Conservation (phyloP, 306 rosid genomes). For the Oemleria cerasiformis region DNA sequence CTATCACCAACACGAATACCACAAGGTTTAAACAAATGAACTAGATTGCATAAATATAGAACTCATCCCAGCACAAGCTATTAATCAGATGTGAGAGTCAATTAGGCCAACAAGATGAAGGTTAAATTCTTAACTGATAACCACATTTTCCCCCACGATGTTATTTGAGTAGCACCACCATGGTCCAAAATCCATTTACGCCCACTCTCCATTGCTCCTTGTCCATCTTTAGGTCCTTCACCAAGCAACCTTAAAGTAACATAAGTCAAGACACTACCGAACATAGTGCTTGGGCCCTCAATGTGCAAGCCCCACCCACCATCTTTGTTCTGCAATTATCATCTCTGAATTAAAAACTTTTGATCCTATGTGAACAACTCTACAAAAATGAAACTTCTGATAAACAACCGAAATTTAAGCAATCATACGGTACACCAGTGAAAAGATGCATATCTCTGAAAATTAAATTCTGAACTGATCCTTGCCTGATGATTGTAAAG, state of each 20-base stretch:
- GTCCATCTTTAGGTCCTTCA: conserved; percentile 71
- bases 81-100: conserved; percentile 11
- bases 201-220: conserved; percentile 59
- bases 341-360: conserved; percentile 15
- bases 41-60: background rate
- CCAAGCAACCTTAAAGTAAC: conserved; percentile 73
- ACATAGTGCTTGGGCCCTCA: conserved; percentile 92
- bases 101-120: conserved; percentile 21
- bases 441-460: background rate
- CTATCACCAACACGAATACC: conserved; percentile 35
- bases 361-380: background rate
- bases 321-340: conserved; percentile 66
- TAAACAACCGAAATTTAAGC: background rate
- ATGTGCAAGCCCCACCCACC: conserved; percentile 98
- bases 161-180: conserved; percentile 72
- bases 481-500: conserved; percentile 83
- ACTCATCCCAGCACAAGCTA: background rate
- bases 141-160: conserved; percentile 98
- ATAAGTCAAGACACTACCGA: conserved; percentile 72
- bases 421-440: background rate
- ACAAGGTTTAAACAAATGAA: background rate
- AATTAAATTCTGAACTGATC: background rate
- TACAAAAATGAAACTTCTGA: background rate
- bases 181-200: conserved; percentile 75
- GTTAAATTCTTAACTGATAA: conserved; percentile 63